Conservation (phyloP, 1,139 yeast genomes). For the Taphrina betulina region DNA sequence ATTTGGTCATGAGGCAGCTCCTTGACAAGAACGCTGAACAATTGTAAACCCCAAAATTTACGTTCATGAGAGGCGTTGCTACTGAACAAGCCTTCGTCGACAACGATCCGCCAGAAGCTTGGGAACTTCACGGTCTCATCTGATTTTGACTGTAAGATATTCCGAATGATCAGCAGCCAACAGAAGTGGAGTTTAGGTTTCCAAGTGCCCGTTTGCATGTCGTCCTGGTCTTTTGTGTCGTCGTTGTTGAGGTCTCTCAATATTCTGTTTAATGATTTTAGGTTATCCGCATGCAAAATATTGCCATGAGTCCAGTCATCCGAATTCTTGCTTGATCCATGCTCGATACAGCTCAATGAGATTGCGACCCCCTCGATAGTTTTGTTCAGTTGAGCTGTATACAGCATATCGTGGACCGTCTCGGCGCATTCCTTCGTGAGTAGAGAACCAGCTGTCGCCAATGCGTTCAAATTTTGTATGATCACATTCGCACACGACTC, state of each 20-base stretch:
- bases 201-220: slow-evolving; percentile 67
- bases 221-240: slow-evolving; percentile 5
- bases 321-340: neutral
- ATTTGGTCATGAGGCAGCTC: slow-evolving; percentile 45
- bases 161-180: slow-evolving; percentile 61
- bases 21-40: slow-evolving; percentile 56
- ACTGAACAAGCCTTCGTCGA: slow-evolving; percentile 78
- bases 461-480: slow-evolving; percentile 52
- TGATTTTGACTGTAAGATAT: slow-evolving; percentile 38
- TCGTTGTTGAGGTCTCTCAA: slow-evolving; percentile 45
- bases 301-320: slow-evolving; percentile 64
- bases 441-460: slow-evolving; percentile 37
- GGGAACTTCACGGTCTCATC: slow-evolving; percentile 48
- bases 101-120: slow-evolving; percentile 76
- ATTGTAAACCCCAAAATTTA: slow-evolving; percentile 81
- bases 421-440: slow-evolving; percentile 8
- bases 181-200: slow-evolving; percentile 76
- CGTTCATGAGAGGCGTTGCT: slow-evolving; percentile 79
- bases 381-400: slow-evolving; percentile 48
- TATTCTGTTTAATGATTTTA: slow-evolving; percentile 60
- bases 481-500: slow-evolving; percentile 77
- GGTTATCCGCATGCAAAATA: slow-evolving; percentile 70
- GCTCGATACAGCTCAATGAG: slow-evolving; percentile 42
- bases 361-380: slow-evolving; percentile 81
- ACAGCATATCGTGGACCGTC: slow-evolving; percentile 22